These are phyloP conservation scores for Boletus smithii DNA, from an alignment of 1,284 basidiomycete species.

Conservation along the genomic window DNA sequence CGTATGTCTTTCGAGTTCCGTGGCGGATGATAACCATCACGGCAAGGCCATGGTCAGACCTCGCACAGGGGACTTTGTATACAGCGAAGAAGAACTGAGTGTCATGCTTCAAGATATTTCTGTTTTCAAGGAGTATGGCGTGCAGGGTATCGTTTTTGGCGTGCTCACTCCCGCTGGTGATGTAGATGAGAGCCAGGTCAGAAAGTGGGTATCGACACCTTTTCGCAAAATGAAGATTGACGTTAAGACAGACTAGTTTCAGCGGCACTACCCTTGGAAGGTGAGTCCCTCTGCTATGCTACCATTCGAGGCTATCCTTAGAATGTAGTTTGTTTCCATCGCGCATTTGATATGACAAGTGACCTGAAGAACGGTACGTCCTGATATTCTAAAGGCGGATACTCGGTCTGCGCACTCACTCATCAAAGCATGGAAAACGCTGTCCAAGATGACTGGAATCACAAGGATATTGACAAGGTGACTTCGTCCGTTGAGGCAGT, in stretches of 20 bases:
- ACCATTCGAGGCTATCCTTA: background rate
- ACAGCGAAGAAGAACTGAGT: slow-evolving; percentile 57
- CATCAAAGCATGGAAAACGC: slow-evolving; percentile 48
- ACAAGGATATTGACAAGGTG: slow-evolving; percentile 76
- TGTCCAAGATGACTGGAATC: slow-evolving; percentile 58
- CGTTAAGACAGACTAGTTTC: slow-evolving; percentile 47
- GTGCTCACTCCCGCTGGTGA: slow-evolving; percentile 55
- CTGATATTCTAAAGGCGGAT: background rate
- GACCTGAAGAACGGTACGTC: slow-evolving; percentile 51
- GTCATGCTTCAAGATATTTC: slow-evolving; percentile 74
- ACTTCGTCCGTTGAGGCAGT: background rate
- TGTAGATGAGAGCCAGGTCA: slow-evolving; percentile 55
- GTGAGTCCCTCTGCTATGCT: slow-evolving; percentile 34
- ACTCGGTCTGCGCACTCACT: background rate
- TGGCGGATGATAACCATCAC: background rate
- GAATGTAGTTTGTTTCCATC: slow-evolving; percentile 71
- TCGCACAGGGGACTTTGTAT: slow-evolving; percentile 73
- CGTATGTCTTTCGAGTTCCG: slow-evolving; percentile 30
- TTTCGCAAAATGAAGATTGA: slow-evolving; percentile 3
- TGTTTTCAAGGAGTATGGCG: slow-evolving; percentile 53
- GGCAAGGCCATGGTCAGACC: slow-evolving; percentile 77
- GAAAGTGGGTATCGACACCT: slow-evolving; percentile 38
- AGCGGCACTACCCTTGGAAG: slow-evolving; percentile 60
- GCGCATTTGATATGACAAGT: slow-evolving; percentile 75
- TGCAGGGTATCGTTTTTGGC: slow-evolving; percentile 71